These are phyloP conservation scores for Rosa chinensis DNA, from an alignment of 306 rosid species.

Conservation along the genomic window DNA sequence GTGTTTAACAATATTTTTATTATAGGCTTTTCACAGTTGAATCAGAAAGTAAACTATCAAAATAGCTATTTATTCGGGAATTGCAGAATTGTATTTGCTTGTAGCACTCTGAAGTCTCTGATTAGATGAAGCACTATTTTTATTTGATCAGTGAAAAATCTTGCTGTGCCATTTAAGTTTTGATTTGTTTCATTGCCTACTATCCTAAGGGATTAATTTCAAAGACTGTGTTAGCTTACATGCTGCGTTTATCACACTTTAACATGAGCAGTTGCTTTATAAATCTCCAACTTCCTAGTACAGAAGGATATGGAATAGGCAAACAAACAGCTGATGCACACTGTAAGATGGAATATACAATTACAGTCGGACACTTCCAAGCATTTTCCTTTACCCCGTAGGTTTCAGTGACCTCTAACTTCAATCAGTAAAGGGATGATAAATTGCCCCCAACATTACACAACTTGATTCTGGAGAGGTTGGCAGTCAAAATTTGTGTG, in stretches of 20 bases:
- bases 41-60: not conserved
- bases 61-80: not conserved
- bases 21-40: not conserved
- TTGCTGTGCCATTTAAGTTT: not conserved
- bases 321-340: not conserved
- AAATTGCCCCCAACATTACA: not conserved
- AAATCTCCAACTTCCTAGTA: not conserved
- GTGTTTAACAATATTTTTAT: not conserved
- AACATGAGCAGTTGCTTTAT: not conserved
- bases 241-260: not conserved
- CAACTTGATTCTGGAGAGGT: conserved; percentile 27
- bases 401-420: not conserved
- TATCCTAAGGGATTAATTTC: not conserved
- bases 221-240: not conserved
- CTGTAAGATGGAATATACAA: not conserved
- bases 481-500: conserved; percentile 73
- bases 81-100: not conserved
- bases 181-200: not conserved
- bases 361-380: not conserved
- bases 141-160: not conserved
- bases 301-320: not conserved
- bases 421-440: not conserved
- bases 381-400: not conserved
- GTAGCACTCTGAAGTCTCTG: not conserved
- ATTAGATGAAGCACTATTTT: not conserved